Percentiles rank a stretch among this genome's conserved stretches.
Evolutionary conservation across 495 filamentous ascomycete genomes (phyloP).

Genomic region (Xylaria intraflava): DNA sequence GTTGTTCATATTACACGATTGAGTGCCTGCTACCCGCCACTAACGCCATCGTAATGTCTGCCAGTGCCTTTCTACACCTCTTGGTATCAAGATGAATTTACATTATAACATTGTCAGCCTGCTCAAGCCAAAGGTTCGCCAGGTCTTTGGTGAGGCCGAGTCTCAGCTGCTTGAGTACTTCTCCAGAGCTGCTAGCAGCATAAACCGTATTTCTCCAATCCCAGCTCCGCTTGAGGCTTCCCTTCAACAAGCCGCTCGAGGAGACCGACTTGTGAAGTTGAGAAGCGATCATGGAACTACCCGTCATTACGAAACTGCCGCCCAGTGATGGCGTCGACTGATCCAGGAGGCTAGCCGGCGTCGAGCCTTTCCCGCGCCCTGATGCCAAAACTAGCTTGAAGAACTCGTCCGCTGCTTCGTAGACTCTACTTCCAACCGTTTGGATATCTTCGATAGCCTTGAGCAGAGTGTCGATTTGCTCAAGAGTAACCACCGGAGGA

Average conservation of each 20-base stretch:
- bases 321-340: slow-evolving; percentile 56
- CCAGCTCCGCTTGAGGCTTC: slow-evolving; percentile 60
- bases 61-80: background rate
- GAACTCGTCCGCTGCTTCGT: slow-evolving; percentile 62
- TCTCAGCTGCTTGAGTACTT: slow-evolving; percentile 65
- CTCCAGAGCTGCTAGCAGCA: slow-evolving; percentile 51
- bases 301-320: slow-evolving; percentile 55
- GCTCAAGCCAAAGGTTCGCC: slow-evolving; percentile 54
- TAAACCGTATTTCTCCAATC: slow-evolving; percentile 70
- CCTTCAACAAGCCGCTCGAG: slow-evolving; percentile 49
- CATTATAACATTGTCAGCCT: slow-evolving; percentile 41
- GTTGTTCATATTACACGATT: slow-evolving; percentile 6
- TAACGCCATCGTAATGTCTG: slow-evolving; percentile 8
- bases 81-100: slow-evolving; percentile 7
- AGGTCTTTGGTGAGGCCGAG: slow-evolving; percentile 66
- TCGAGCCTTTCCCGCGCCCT: slow-evolving; percentile 39
- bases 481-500: slow-evolving; percentile 46
- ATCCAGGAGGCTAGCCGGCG: slow-evolving; percentile 58
- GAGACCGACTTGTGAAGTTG: slow-evolving; percentile 51
- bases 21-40: background rate
- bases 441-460: slow-evolving; percentile 78
- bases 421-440: slow-evolving; percentile 64
- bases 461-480: slow-evolving; percentile 68
- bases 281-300: slow-evolving; percentile 65
- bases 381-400: slow-evolving; percentile 50